phyloP scores from a whole-genome alignment of 192 early-diverging fungal genomes.

The Podila clonocystis region DNA sequence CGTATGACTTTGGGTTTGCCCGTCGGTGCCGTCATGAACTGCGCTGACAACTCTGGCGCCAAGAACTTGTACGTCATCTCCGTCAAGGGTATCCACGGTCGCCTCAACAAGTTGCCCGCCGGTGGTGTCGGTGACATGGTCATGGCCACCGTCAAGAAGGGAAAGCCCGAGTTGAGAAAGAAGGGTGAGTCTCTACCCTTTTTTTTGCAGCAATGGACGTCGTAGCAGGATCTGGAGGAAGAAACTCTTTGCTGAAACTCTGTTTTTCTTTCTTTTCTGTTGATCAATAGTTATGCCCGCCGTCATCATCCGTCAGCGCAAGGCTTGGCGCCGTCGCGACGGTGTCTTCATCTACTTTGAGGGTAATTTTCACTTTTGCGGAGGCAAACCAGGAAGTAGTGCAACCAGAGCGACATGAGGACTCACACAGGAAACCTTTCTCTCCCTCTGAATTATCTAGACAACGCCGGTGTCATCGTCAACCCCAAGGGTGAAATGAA shows the following conservation, averaged over 20 bases:
- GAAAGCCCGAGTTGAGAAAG: slow-evolving; percentile 99
- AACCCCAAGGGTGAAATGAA: slow-evolving; percentile 99
- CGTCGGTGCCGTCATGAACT: slow-evolving; percentile 97
- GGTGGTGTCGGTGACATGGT: slow-evolving; percentile 99
- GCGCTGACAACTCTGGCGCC: slow-evolving; percentile 99
- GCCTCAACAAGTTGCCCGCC: slow-evolving; percentile 97
- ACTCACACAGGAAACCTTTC: background rate
- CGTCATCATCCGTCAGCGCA: slow-evolving; percentile 99
- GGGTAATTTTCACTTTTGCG: slow-evolving; percentile 50
- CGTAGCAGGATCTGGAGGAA: no score
- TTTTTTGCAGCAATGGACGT: no score
- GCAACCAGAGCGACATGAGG: no score
- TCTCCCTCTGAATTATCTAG: slow-evolving; percentile 49
- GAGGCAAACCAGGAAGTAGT: no score
- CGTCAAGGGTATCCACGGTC: slow-evolving; percentile 94
- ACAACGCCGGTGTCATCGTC: slow-evolving; percentile 99
- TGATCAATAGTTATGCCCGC: slow-evolving; percentile 89
- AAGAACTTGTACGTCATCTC: slow-evolving; percentile 99
- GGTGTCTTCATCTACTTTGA: slow-evolving; percentile 99
- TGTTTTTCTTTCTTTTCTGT: background rate
- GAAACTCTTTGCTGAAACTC: background rate
- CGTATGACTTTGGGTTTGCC: slow-evolving; percentile 99
- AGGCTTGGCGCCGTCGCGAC: slow-evolving; percentile 98
- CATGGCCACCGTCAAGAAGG: slow-evolving; percentile 99
- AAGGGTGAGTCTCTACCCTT: slow-evolving; percentile 79